Evolutionary conservation across 1,284 basidiomycete genomes (phyloP), one percentile per base, ranked within the genome.

Genomic region (Tremellales sp.): DNA sequence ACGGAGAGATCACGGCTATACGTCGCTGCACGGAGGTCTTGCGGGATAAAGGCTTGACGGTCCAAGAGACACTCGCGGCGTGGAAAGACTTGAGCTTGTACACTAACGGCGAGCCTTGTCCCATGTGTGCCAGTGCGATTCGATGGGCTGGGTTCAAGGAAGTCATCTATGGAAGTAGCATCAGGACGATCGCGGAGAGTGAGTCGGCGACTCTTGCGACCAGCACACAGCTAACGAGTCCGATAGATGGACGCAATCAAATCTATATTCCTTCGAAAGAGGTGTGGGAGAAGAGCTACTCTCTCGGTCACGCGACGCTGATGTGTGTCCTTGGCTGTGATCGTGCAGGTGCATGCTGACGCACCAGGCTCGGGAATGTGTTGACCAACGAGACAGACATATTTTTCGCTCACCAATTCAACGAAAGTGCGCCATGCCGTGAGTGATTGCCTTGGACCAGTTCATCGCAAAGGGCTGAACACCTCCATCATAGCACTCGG

Each of bases 141-240:
- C 53, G 59, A 8, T 64, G 60, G 61, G 61, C 61, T 2, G 61
- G 57, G 3, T 64, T 64, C 60, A 61, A 60, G 36, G 61, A 64
- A 48, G 55, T 64, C 15, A 58, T 64, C 11, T 64, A 64, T 40
- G 61, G 60, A 0, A 44, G 53, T 12, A 60, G 57, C 31, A 61
- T 61, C 19, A 27, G 49, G 43, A 61, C 52, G n/a, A 59, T 63
- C 22, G 61, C 59, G 1, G 53, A 60, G 44, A 43, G 61, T 63
- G 45, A 47, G 61, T 53, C 5, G 6, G 17, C 15, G 31, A 37
- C 7, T 4, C 21, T 11, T 12, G 15, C 33, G 12, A n/a, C 13
- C 27, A 37, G 29, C 48, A 35, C 33, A 24, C 2, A 44, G 12
- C 29, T 5, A 13, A 17, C 22, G 19, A 22, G 22, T 23, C 12